A percentile compares a stretch with the other conserved stretches of the same genome.
Evolutionary conservation across 495 filamentous ascomycete genomes (phyloP).

Genomic region (Extremus antarcticus): DNA sequence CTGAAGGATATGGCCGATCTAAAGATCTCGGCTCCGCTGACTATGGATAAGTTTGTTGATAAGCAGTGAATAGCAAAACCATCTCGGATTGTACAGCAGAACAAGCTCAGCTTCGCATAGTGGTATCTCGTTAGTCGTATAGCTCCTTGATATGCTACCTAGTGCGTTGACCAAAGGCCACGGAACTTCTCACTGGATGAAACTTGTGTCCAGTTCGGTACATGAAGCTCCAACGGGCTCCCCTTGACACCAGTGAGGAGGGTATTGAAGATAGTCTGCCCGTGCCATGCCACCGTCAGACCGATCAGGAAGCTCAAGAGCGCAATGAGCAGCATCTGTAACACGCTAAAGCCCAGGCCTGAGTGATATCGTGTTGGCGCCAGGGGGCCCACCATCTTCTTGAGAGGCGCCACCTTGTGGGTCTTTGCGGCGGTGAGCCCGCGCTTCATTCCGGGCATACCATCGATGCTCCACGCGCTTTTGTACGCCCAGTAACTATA

Average conservation of each 20-base stretch:
- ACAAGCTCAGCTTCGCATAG: neutral
- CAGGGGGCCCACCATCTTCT: constrained; percentile 35
- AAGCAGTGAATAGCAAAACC: neutral
- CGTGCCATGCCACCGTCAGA: neutral
- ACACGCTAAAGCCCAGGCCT: neutral
- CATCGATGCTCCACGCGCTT: constrained; percentile 44
- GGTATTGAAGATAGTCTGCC: neutral
- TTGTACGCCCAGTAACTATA: constrained; percentile 47
- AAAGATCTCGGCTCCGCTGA: neutral
- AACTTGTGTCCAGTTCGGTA: neutral
- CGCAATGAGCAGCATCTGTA: constrained; percentile 2
- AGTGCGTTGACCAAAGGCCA: neutral
- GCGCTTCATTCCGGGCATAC: constrained; percentile 39
- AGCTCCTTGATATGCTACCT: neutral
- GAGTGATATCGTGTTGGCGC: constrained; percentile 17
- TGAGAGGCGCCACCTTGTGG: constrained; percentile 37
- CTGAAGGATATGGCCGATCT: neutral
- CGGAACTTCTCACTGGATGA: neutral
- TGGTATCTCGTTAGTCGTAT: neutral
- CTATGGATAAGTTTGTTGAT: neutral
- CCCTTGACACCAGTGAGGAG: neutral
- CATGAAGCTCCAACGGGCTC: neutral
- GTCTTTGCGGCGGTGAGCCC: constrained; percentile 32
- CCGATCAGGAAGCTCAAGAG: constrained; percentile 9
- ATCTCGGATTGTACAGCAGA: too few relatives aligned